These are phyloP conservation scores for Mycena kentingensis DNA, from an alignment of 768 basidiomycete species.

Conservation along the genomic window DNA sequence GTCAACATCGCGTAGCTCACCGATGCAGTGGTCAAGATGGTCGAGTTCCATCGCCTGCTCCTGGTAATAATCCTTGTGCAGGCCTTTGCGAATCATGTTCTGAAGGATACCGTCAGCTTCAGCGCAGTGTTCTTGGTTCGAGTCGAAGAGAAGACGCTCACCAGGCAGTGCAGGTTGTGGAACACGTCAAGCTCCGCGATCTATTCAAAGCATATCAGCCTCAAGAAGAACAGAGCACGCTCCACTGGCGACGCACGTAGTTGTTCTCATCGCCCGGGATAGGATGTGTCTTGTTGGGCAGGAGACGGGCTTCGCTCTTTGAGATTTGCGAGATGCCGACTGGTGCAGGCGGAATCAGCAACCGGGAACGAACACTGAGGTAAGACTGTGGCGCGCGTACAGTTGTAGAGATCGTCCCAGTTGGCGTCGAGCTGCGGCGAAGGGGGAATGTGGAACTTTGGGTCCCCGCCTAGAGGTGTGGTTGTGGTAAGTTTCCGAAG, in stretches of 20 bases:
- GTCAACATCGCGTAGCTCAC: background rate
- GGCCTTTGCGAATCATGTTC: slow-evolving; percentile 1
- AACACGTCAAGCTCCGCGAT: slow-evolving; percentile 1
- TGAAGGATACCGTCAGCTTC: background rate
- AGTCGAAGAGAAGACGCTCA: background rate
- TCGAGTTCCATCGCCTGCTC: background rate
- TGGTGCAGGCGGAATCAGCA: background rate
- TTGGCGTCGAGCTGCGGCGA: background rate
- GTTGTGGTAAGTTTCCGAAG: too few relatives aligned
- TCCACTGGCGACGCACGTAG: background rate
- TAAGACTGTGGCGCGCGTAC: background rate
- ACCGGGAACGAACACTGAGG: background rate
- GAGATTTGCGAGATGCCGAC: slow-evolving; percentile 3
- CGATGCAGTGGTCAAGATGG: slow-evolving; percentile 2
- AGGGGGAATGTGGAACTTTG: slow-evolving; percentile 2
- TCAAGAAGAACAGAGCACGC: background rate
- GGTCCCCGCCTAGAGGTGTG: too few relatives aligned
- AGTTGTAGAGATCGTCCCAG: slow-evolving; percentile 8
- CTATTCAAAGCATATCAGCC: background rate
- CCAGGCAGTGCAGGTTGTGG: slow-evolving; percentile 5
- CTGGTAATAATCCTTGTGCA: slow-evolving; percentile 1
- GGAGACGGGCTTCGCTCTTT: slow-evolving; percentile 3
- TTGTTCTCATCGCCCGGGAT: slow-evolving; percentile 2
- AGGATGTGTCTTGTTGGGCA: slow-evolving; percentile 8
- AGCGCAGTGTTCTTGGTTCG: background rate